Evolutionary conservation across 2,329 filamentous ascomycete species (phyloP).

Genomic region (Fusarium sp.): DNA sequence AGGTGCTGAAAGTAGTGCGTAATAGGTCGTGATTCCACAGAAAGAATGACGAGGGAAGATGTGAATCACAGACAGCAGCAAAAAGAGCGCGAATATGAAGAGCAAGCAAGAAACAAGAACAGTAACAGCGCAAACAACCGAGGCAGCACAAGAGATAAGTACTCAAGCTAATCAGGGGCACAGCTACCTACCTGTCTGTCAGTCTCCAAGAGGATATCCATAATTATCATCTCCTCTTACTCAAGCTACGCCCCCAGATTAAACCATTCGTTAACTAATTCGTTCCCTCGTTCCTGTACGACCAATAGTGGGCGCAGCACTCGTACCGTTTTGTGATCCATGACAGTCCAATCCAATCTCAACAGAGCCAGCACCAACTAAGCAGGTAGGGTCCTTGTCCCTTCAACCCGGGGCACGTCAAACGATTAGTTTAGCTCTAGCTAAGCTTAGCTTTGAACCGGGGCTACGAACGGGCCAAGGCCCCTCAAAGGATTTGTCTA

Average conservation of each 20-base stretch:
- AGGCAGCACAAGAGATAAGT: slow-evolving; percentile 14
- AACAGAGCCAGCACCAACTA: background rate
- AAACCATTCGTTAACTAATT: background rate
- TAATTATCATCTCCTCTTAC: slow-evolving; percentile 1
- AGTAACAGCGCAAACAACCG: background rate
- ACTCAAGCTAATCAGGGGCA: slow-evolving; percentile 1
- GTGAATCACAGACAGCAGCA: background rate
- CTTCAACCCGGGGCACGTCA: slow-evolving; percentile 8
- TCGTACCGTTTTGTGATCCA: slow-evolving; percentile 2
- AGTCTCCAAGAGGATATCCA: background rate
- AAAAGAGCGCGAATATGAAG: background rate
- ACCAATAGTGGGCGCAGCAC: background rate
- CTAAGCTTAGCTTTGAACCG: background rate
- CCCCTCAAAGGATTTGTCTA: slow-evolving; percentile 1
- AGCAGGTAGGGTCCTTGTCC: background rate
- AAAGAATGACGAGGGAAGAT: background rate
- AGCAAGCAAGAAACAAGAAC: background rate
- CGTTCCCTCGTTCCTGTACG: background rate
- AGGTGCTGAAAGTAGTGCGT: background rate
- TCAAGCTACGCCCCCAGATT: slow-evolving; percentile 1
- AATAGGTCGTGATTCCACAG: background rate
- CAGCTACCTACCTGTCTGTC: background rate
- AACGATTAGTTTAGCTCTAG: slow-evolving; percentile 9
- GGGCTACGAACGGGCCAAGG: slow-evolving; percentile 1
- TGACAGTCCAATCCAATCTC: background rate